Evolutionary conservation across 2,329 filamentous ascomycete species (phyloP).

Genomic region (Fusarium lyarnte): DNA sequence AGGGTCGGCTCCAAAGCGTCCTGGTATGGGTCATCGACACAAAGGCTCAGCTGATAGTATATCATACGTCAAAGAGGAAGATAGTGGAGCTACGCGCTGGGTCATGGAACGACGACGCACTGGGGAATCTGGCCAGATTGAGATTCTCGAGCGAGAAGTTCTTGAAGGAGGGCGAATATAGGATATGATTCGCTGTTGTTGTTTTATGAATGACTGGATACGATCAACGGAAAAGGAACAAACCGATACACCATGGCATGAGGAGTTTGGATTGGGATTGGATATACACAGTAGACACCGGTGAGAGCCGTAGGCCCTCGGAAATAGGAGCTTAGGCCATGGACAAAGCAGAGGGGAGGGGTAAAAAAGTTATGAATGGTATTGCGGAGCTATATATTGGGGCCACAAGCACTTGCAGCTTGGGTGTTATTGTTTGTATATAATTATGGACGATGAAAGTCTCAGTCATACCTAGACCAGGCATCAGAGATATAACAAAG

Average conservation of each 20-base stretch:
- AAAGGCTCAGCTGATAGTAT: slow-evolving; percentile 73
- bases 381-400: slow-evolving; percentile 20
- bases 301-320: slow-evolving; percentile 13
- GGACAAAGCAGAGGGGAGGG: neutral
- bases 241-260: slow-evolving; percentile 9
- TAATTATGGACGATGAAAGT: neutral
- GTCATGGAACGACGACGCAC: slow-evolving; percentile 75
- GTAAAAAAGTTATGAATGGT: slow-evolving; percentile 29
- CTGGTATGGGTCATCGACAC: slow-evolving; percentile 57
- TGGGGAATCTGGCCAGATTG: slow-evolving; percentile 70
- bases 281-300: slow-evolving; percentile 24
- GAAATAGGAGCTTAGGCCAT: neutral
- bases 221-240: slow-evolving; percentile 2
- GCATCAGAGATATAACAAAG: slow-evolving; percentile 2
- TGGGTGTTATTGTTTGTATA: slow-evolving; percentile 5
- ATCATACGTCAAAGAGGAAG: slow-evolving; percentile 73
- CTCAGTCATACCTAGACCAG: neutral
- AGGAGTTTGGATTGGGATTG: slow-evolving; percentile 31
- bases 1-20: slow-evolving; percentile 17
- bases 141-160: slow-evolving; percentile 72
- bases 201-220: slow-evolving; percentile 18
- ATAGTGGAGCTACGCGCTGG: slow-evolving; percentile 70
- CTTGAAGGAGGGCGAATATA: slow-evolving; percentile 65
- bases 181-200: slow-evolving; percentile 3
- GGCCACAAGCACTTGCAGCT: neutral